These are phyloP conservation scores for Wickerhamomyces hampshirensis DNA, from an alignment of 805 yeast genomes.

Conservation along the genomic window DNA sequence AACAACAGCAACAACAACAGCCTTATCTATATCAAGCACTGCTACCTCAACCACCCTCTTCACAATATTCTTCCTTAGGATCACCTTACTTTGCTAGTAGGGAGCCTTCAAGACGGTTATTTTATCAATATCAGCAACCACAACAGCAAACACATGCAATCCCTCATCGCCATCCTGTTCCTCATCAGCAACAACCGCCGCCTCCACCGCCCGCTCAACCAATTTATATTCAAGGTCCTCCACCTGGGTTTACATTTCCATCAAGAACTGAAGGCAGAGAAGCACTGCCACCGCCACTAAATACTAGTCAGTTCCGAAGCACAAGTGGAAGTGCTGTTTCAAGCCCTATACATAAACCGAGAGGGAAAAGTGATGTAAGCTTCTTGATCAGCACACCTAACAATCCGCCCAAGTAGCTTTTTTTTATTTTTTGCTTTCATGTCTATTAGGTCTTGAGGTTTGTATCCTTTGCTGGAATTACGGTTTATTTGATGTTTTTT, in stretches of 20 bases:
- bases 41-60: constrained; percentile 6
- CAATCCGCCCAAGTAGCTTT: constrained; percentile 20
- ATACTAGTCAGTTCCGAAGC: background rate
- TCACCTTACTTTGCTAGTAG: constrained; percentile 15
- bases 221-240: background rate
- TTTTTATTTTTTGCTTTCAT: background rate
- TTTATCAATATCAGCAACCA: constrained; percentile 9
- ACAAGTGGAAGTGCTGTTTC: background rate
- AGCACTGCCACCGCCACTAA: constrained; percentile 1
- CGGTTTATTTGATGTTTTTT: too few relatives aligned
- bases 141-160: constrained; percentile 2
- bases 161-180: constrained; percentile 7
- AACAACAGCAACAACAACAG: constrained; percentile 6
- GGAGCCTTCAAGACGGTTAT: constrained; percentile 3
- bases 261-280: background rate
- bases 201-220: constrained; percentile 1
- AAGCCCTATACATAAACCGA: background rate
- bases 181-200: constrained; percentile 4
- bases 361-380: constrained; percentile 14
- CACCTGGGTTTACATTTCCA: background rate
- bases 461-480: background rate
- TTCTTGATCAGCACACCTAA: constrained; percentile 24
- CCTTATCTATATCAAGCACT: constrained; percentile 1
- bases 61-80: constrained; percentile 6
- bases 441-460: too few relatives aligned